Percentiles rank a stretch among this genome's conserved stretches.
phyloP scores from a whole-genome alignment of 495 filamentous ascomycete species.

The Trichoderma orchidacearum region DNA sequence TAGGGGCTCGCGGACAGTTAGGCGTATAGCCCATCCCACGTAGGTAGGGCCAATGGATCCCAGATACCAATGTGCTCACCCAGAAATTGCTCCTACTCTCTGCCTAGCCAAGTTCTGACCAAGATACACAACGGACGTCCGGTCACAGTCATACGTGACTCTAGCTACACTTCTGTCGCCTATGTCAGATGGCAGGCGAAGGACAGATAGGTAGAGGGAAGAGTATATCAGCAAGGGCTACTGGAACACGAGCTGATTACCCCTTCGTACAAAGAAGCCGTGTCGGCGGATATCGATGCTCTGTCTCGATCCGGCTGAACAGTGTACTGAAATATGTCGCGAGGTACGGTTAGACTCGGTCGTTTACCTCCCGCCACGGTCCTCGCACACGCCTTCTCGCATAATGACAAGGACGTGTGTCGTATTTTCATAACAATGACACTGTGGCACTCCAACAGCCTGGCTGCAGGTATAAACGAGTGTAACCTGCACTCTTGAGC shows the following conservation, averaged over 20 bases:
- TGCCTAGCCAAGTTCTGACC: no score
- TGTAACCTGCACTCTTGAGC: not conserved
- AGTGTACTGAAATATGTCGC: not conserved
- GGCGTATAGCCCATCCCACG: no score
- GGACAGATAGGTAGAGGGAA: no score
- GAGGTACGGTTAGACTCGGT: not conserved
- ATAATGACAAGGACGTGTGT: not conserved
- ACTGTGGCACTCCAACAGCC: not conserved
- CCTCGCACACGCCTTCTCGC: not conserved
- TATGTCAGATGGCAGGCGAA: no score
- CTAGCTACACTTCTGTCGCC: no score
- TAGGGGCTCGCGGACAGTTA: no score
- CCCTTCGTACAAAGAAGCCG: not conserved
- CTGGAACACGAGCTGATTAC: not conserved
- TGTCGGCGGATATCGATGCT: not conserved
- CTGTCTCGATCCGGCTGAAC: not conserved
- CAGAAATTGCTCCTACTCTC: no score
- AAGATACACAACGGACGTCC: no score
- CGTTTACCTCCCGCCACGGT: not conserved
- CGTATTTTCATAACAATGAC: not conserved
- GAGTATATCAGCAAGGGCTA: no score
- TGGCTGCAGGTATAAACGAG: not conserved
- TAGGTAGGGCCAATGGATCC: no score
- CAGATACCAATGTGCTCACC: no score
- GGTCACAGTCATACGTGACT: no score